Base-by-base conservation (phyloP, 805 yeast species). In the Wickerhamiella siamensis region DNA sequence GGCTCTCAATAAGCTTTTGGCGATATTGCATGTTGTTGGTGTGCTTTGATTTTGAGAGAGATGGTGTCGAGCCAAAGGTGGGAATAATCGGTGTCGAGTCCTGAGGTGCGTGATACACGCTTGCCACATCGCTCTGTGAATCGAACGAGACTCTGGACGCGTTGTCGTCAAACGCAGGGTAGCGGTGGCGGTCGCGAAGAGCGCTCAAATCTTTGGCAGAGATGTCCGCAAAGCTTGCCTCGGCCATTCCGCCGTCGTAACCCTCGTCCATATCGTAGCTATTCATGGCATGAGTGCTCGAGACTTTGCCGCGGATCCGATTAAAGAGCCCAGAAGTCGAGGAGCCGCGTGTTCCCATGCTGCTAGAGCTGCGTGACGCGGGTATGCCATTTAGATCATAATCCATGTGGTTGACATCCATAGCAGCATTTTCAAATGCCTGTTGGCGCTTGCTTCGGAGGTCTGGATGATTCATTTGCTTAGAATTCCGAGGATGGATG, bases 1-100 rank as follows among this genome's bases (percentile, higher is more conserved):
- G 50, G 19, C 50, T 43, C 36, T 53, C 57, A 22, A 49, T 48
- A 50, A 53, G 48, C 15, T 52, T 47, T 32, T 52, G 56, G 19
- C 57, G 51, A 47, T 56, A 51, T 45, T 51, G 38, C 32, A 24
- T 5, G 12, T 24, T 24, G 6, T 24, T 42, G n/a, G n/a, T n/a
- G 31, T 48, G 51, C 39, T 44, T 43, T 38, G 42, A 40, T 24
- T 43, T 38, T 22, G 39, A 33, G 27, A 38, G 37, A 33, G 41
- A 42, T 32, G 27, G 43, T 18, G 41, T 21, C 27, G 42, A 29
- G 17, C 52, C 51, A 17, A 60, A 40, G 41, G 52, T 55, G 24
- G 64, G 64, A 36, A 60, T 58, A 31, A 60, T 47, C 17, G 64
- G 64, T 21, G 64, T 54, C 5, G 64, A 52, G 45, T 60, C 64